Evolutionary conservation across 2,329 filamentous ascomycete species (phyloP).

Genomic region (Pyricularia pennisetigena): DNA sequence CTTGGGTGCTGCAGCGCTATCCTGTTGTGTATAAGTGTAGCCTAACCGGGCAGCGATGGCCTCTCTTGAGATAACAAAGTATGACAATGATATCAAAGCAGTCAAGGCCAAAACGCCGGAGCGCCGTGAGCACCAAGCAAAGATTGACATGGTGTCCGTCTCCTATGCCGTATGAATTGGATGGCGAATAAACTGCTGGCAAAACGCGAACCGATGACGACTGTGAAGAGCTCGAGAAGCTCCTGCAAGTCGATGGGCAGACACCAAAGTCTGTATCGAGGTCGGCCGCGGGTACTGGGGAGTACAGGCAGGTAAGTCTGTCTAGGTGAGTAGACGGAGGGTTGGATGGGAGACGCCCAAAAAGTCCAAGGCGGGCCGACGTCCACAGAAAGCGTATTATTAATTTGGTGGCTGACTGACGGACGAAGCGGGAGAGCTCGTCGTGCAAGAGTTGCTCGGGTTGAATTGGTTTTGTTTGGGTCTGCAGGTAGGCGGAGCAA

Average conservation of each 20-base stretch:
- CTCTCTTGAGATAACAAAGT: conserved; percentile 45
- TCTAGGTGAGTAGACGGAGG: neutral
- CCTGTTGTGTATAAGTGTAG: conserved; percentile 31
- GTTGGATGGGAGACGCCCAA: neutral
- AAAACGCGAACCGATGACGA: neutral
- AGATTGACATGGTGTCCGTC: conserved; percentile 35
- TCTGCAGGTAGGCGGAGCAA: neutral
- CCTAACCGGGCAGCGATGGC: conserved; percentile 30
- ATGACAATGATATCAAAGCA: conserved; percentile 35
- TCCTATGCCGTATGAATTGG: neutral
- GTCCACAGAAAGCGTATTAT: neutral
- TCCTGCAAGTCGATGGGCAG: neutral
- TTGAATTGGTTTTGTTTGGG: neutral
- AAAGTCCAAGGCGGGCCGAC: neutral
- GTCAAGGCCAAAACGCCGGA: conserved; percentile 46
- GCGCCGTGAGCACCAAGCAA: conserved; percentile 43
- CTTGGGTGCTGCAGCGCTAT: conserved; percentile 24
- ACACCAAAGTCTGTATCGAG: neutral
- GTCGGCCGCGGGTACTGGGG: neutral
- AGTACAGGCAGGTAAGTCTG: neutral
- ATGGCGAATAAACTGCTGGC: neutral
- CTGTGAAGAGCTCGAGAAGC: neutral
- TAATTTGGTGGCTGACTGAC: conserved; percentile 10
- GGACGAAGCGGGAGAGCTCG: neutral
- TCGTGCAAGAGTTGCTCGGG: neutral